Base-by-base conservation (phyloP, 2,329 filamentous ascomycete genomes). In the Penicillium sp. region DNA sequence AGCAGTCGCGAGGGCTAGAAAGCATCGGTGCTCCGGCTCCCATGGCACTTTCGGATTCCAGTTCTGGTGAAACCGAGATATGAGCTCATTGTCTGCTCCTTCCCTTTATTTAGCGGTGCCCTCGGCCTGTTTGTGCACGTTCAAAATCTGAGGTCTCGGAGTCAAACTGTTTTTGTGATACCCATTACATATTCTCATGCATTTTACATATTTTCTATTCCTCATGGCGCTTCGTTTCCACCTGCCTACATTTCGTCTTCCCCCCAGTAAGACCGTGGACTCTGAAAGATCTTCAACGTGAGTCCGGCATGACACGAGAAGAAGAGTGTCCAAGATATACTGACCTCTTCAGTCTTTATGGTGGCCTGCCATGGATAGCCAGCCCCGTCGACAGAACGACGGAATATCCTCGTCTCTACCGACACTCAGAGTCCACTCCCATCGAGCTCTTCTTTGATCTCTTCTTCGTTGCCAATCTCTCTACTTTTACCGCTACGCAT, bases 401-500 rank as follows among this genome's bases (percentile, higher is more conserved):
- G 20, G 48, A 55, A 23, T 43, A 48, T 37, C 66, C 67, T 7
- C 65, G 60, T 35, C 72, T 77, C 43, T 68, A 71, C 46, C 66
- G 68, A 24, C 71, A 74, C 52, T 65, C 68, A n/a, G 78, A 80
- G 62, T 76, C 78, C 5, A 79, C 73, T 3, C 75, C 78, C n/a
- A 72, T 79, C 39, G 76, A 82, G 59, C 68, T 82, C 3, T 82
- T 82, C 60, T 82, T 79, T 58, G 80, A 82, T 61, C 67, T 83
- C 0, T 82, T 82, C 58, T 81, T 83, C 50, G 79, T 84, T 6
- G 83, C 81, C 48, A 86, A 86, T 58, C 72, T 86, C 46, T 81
- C 80, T 4, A 82, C 83, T 10, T 86, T 86, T 58, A 80, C 78
- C 3, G 71, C 71, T 7, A 71, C 74, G 4, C 76, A 80, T 55